These are phyloP conservation scores for Trichophaea hybrida DNA, from an alignment of 2,329 filamentous ascomycete genomes.

Conservation along the genomic window DNA sequence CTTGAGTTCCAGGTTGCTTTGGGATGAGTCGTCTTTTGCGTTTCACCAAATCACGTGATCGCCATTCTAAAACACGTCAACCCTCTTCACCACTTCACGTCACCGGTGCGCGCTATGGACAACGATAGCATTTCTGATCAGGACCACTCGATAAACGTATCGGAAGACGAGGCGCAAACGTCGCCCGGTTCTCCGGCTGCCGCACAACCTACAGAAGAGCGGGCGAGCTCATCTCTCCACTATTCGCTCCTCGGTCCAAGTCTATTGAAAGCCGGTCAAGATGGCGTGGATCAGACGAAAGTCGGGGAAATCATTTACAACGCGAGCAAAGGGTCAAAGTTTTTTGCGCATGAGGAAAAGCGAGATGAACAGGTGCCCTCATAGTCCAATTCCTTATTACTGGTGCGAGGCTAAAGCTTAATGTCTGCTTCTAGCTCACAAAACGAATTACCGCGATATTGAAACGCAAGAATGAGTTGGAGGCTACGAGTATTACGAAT, in stretches of 20 bases:
- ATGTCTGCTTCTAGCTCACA: conserved; percentile 42
- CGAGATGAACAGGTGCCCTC: conserved; percentile 47
- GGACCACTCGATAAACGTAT: not conserved
- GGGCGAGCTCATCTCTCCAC: conserved; percentile 54
- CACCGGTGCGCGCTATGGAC: no score
- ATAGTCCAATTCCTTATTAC: not conserved
- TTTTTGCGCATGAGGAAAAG: conserved; percentile 77
- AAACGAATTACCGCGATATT: conserved; percentile 72
- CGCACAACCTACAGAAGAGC: not conserved
- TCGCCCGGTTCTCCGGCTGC: not conserved
- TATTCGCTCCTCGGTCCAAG: conserved; percentile 83
- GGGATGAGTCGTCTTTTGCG: no score
- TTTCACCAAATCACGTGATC: no score
- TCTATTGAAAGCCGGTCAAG: conserved; percentile 83
- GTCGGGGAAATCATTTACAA: conserved; percentile 96
- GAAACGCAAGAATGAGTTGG: conserved; percentile 57
- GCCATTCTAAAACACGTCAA: no score
- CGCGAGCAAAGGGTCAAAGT: conserved; percentile 90
- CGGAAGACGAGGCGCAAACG: not conserved
- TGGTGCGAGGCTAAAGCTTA: not conserved
- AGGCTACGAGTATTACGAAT: conserved; percentile 56
- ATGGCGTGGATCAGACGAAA: conserved; percentile 69
- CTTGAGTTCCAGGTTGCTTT: no score
- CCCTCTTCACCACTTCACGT: no score
- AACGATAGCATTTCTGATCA: no score